Evolutionary conservation across 768 basidiomycete species (phyloP).

Genomic region (Mycena metata): DNA sequence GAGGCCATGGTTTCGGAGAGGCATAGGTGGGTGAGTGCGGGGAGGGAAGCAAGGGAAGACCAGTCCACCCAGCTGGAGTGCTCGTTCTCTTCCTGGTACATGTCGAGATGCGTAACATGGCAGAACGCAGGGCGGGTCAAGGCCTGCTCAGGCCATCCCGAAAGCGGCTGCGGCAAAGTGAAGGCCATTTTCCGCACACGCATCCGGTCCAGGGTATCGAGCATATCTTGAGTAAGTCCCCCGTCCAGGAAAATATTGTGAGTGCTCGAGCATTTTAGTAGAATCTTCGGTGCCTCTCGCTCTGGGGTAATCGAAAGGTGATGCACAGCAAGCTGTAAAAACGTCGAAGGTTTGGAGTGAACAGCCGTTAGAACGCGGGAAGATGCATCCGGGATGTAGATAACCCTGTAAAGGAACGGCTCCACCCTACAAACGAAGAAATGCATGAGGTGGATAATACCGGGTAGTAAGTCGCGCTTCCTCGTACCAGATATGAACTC

Average conservation of each 20-base stretch:
- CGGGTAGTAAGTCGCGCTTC: too few species aligned
- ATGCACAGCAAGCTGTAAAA: neutral
- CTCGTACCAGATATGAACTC: slow-evolving; percentile 11
- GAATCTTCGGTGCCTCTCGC: neutral
- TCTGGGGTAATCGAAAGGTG: neutral
- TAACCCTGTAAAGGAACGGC: slow-evolving; percentile 11
- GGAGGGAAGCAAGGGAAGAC: slow-evolving; percentile 11
- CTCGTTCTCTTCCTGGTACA: neutral
- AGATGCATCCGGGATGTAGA: neutral
- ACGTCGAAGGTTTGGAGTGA: neutral
- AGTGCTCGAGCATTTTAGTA: neutral
- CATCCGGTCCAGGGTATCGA: neutral
- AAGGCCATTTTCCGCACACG: neutral
- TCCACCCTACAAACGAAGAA: slow-evolving; percentile 17
- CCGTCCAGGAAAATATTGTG: neutral
- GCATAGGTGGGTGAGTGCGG: slow-evolving; percentile 13
- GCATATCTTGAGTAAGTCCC: neutral
- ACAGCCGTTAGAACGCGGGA: neutral
- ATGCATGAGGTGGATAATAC: too few species aligned
- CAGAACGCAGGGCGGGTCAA: neutral
- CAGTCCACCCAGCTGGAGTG: neutral
- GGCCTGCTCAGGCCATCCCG: neutral
- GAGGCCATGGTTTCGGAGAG: neutral
- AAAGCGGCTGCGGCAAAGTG: neutral
- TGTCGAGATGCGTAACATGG: neutral